Base-by-base conservation (phyloP, 2,329 filamentous ascomycete genomes). In the Colletotrichum sp. region DNA sequence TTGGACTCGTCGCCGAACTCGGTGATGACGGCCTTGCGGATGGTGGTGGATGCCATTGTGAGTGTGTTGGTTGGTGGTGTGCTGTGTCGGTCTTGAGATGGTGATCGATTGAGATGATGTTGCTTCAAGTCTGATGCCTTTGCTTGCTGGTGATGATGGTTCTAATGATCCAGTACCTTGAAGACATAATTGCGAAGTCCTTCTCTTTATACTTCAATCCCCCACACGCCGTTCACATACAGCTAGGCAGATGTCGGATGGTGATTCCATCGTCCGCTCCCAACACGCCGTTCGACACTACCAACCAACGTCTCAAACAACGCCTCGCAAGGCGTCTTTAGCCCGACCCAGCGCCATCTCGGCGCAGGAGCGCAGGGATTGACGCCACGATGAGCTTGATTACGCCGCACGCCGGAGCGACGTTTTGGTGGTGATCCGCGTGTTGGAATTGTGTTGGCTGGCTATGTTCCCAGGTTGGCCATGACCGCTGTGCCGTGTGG, bases 21-120 rank as follows among this genome's bases (percentile, higher is more conserved):
- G 39, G 87, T 80, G 76, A 89, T 86, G 71, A 88, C 78, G 21
- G 85, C 87, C 77, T 88, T 89, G 81, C 87, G 87, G 66, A 87
- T 84, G 6, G 82, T 80, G 13, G 63, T 77, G 48, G 43, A 36
- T 18, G 74, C 67, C 71, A 74, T 76, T 21, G 7, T 75, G n/a
- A 21, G 36, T 36, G 26, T 67, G 32, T 4, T 57, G 43, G 18
- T 36, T 57, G 13, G 28, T 36, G 12, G 28, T 32, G 18, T 13
- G 28, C 6, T n/a, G 0, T 1, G 18, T 30, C 5, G 16, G 28
- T 34, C 0, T 30, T 30, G 0, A 32, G 28, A 61, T 61, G 59
- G 0, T 34, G 63, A 21, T 12, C 1, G 7, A 43, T 18, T 6
- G 43, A n/a, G 43, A 52, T 52, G n/a, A 13, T 21, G 43, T 52